Evolutionary conservation across 2,329 filamentous ascomycete genomes (phyloP).

Genomic region (Arthroderma uncinatum): DNA sequence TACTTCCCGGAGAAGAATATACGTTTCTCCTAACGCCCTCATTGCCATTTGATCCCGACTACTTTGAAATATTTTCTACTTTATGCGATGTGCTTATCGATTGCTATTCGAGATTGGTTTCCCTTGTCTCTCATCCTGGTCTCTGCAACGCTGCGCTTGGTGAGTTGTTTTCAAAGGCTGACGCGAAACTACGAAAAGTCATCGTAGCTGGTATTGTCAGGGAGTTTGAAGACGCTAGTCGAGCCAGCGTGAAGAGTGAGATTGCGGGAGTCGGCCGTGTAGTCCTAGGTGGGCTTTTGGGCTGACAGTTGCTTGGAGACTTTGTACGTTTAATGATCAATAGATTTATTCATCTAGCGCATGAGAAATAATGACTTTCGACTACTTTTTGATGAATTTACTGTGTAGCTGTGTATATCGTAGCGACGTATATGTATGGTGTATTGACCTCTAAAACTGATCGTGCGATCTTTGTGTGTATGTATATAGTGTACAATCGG

Average conservation of each 20-base stretch:
- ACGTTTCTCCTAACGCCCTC: conserved; percentile 79
- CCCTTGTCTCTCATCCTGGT: conserved; percentile 61
- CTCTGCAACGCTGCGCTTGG: conserved; percentile 60
- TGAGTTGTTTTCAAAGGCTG: conserved; percentile 82
- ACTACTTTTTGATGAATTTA: neutral
- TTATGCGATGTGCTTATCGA: conserved; percentile 93
- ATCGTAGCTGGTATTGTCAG: conserved; percentile 76
- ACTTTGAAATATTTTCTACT: conserved; percentile 91
- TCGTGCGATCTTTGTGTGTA: neutral
- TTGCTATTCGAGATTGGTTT: conserved; percentile 69
- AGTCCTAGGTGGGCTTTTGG: conserved; percentile 75
- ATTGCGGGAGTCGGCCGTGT: conserved; percentile 77
- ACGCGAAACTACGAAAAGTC: conserved; percentile 74
- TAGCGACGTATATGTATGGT: neutral
- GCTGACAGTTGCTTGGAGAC: conserved; percentile 15
- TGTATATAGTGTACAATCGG: conserved; percentile 2
- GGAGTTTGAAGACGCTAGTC: conserved; percentile 83
- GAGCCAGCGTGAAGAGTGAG: conserved; percentile 65
- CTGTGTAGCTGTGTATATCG: neutral
- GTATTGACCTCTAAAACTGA: neutral
- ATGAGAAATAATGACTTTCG: no score
- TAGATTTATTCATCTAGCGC: neutral
- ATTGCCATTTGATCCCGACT: conserved; percentile 91
- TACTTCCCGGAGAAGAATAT: conserved; percentile 76
- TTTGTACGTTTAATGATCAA: neutral